These are phyloP conservation scores for Alectoria sarmentosa DNA, from an alignment of 495 filamentous ascomycete species.

Conservation along the genomic window DNA sequence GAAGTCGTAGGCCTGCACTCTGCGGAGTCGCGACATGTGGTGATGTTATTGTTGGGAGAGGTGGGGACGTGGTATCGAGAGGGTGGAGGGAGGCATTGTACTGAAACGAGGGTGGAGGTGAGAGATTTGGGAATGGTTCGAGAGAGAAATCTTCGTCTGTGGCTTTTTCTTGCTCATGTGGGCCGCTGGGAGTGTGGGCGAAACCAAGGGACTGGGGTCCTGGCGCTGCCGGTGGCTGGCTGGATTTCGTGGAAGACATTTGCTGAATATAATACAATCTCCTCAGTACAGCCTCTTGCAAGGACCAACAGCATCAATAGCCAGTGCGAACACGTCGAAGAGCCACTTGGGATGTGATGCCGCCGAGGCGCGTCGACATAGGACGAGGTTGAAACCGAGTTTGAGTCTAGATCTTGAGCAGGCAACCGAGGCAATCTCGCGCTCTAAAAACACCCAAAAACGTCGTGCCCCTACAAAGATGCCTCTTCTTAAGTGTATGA, in stretches of 20 bases:
- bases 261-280: no score
- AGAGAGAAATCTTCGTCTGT: neutral
- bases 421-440: neutral
- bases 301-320: neutral
- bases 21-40: conserved; percentile 24
- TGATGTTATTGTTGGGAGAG: conserved; percentile 19
- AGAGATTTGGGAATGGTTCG: conserved; percentile 4
- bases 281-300: neutral
- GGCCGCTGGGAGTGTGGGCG: neutral
- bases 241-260: neutral
- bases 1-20: conserved; percentile 32
- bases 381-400: neutral
- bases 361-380: neutral
- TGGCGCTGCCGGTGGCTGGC: conserved; percentile 1
- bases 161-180: conserved; percentile 5
- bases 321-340: neutral
- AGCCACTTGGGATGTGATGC: neutral
- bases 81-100: conserved; percentile 25
- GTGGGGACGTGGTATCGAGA: conserved; percentile 19
- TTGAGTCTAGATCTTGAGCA: neutral
- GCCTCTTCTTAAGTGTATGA: neutral
- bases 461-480: neutral
- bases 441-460: no score
- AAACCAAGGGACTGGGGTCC: neutral
- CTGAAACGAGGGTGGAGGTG: conserved; percentile 16